A percentile compares a stretch with the other conserved stretches of the same genome.
Conservation (phyloP, 2,329 filamentous ascomycete species). For the Dryadomyces sulphureus region DNA sequence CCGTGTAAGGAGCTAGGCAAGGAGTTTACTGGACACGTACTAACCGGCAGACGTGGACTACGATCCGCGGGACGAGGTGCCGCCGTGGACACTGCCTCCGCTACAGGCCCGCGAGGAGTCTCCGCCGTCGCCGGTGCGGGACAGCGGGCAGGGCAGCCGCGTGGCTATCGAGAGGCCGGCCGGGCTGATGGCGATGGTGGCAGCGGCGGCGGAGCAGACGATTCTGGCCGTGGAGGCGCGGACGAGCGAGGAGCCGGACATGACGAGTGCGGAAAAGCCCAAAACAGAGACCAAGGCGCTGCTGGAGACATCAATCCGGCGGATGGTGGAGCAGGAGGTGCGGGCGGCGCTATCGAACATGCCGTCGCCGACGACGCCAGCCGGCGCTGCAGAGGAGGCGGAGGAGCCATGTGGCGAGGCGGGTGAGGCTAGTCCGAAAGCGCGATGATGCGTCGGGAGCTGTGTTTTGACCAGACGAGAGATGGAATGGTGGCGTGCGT, state of each 20-base stretch:
- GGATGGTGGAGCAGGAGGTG: conserved; percentile 6
- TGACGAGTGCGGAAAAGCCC: too few relatives aligned
- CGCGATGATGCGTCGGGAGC: too few relatives aligned
- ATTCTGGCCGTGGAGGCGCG: not conserved
- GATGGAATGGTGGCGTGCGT: too few relatives aligned
- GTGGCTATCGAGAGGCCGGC: not conserved
- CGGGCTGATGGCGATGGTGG: not conserved
- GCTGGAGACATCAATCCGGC: not conserved
- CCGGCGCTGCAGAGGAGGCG: not conserved
- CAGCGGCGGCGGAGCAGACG: conserved; percentile 3
- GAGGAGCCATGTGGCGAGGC: not conserved
- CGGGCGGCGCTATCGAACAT: conserved; percentile 1
- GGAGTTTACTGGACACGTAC: too few relatives aligned
- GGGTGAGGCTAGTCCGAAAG: not conserved
- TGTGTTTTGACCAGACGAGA: too few relatives aligned
- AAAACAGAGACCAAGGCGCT: too few relatives aligned
- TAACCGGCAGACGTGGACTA: conserved; percentile 4
- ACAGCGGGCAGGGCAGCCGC: not conserved
- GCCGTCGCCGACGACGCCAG: not conserved
- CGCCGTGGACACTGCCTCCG: not conserved
- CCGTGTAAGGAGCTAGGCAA: conserved; percentile 17
- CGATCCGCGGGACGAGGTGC: conserved; percentile 1
- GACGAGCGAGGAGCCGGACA: too few relatives aligned
- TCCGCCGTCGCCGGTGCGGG: not conserved
- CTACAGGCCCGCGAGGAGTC: not conserved